Evolutionary conservation across 2,329 filamentous ascomycete genomes (phyloP).

Genomic region (Neoascochyta sp.): DNA sequence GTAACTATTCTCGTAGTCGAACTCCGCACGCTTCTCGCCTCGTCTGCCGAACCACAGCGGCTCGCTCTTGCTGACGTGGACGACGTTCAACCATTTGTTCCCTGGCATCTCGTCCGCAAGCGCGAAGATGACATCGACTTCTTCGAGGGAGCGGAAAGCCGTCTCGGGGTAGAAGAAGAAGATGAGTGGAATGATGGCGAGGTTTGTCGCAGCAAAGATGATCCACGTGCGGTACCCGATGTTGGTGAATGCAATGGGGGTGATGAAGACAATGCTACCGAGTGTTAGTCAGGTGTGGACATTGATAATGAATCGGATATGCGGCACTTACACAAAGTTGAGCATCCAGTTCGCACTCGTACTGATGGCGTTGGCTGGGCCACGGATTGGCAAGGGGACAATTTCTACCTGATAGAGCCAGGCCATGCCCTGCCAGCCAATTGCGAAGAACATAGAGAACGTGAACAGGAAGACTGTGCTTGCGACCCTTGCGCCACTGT

Average conservation of each 20-base stretch:
- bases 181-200: constrained; percentile 52
- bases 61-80: constrained; percentile 48
- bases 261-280: constrained; percentile 62
- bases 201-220: constrained; percentile 54
- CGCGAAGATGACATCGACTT: constrained; percentile 65
- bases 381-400: constrained; percentile 82
- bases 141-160: constrained; percentile 56
- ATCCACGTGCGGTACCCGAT: constrained; percentile 57
- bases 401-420: constrained; percentile 67
- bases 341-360: constrained; percentile 88
- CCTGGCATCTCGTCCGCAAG: constrained; percentile 46
- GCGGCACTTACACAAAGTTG: constrained; percentile 44
- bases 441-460: constrained; percentile 88
- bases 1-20: constrained; percentile 42
- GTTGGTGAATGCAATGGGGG: constrained; percentile 55
- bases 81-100: constrained; percentile 48
- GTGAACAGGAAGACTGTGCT: constrained; percentile 72
- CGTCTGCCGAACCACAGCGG: constrained; percentile 57
- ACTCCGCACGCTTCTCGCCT: constrained; percentile 47
- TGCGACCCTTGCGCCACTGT: constrained; percentile 29
- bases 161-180: constrained; percentile 62
- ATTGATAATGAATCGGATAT: neutral
- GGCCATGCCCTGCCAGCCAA: constrained; percentile 72
- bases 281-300: no score
- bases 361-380: constrained; percentile 79